Conservation (phyloP, 2,329 filamentous ascomycete species). For the Beauveria medogensis region DNA sequence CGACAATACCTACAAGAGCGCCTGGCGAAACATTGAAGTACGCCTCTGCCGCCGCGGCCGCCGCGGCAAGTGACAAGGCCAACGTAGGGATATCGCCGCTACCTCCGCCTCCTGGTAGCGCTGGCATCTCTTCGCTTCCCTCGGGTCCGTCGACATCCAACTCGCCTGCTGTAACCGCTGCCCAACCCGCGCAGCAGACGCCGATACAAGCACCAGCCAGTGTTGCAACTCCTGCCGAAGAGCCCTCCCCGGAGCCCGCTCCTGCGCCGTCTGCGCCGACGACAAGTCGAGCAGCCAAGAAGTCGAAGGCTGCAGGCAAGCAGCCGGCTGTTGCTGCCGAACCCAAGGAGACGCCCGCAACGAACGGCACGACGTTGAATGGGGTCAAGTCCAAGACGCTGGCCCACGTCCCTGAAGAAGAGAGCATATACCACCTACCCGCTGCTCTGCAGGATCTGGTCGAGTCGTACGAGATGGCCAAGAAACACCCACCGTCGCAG, state of each 20-base stretch:
- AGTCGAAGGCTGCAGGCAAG: constrained; percentile 38
- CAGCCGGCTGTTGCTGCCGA: constrained; percentile 33
- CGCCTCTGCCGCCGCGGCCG: constrained; percentile 88
- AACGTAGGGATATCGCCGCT: constrained; percentile 89
- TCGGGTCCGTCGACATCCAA: constrained; percentile 21
- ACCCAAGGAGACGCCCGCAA: constrained; percentile 37
- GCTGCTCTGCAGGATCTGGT: constrained; percentile 82
- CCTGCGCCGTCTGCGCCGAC: constrained; percentile 15
- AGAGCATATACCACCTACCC: constrained; percentile 89
- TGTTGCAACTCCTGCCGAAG: constrained; percentile 17
- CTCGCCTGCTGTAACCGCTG: constrained; percentile 36
- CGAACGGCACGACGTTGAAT: constrained; percentile 38
- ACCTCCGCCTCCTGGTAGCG: constrained; percentile 72
- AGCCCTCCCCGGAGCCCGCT: constrained; percentile 6
- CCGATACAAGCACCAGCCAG: constrained; percentile 22
- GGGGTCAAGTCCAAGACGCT: constrained; percentile 41
- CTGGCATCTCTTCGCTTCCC: constrained; percentile 41
- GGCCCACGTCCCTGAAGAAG: constrained; percentile 45
- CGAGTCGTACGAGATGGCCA: constrained; percentile 81
- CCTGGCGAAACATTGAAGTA: constrained; percentile 92
- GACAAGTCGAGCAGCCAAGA: constrained; percentile 22
- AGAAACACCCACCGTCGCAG: constrained; percentile 55
- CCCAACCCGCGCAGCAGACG: constrained; percentile 33
- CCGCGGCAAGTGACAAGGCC: constrained; percentile 78
- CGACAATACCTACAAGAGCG: constrained; percentile 72